Evolutionary conservation across 2,329 filamentous ascomycete genomes (phyloP).

Genomic region (Cladophialophora bantiana): DNA sequence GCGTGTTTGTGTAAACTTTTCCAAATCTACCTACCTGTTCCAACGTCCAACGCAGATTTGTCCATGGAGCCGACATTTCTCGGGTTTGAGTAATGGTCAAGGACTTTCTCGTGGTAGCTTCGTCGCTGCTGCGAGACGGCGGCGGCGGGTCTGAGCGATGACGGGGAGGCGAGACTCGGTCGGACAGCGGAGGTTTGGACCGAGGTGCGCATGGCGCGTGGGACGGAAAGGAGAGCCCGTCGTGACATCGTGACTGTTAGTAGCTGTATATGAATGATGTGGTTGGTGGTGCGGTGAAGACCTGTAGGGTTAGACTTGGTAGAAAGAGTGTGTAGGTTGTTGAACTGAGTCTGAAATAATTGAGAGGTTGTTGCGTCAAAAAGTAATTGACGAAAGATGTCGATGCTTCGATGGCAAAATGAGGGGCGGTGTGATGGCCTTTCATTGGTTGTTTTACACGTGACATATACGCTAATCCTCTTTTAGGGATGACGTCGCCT

Average conservation of each 20-base stretch:
- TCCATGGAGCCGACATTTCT: conserved; percentile 80
- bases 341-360: conserved; percentile 16
- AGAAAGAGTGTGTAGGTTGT: conserved; percentile 19
- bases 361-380: conserved; percentile 20
- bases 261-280: background rate
- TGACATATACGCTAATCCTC: conserved; percentile 20
- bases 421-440: conserved; percentile 10
- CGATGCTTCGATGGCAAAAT: conserved; percentile 21
- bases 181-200: conserved; percentile 56
- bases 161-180: conserved; percentile 54
- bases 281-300: background rate
- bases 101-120: conserved; percentile 72
- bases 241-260: conserved; percentile 60
- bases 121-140: conserved; percentile 49
- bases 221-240: conserved; percentile 61
- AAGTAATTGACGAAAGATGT: conserved; percentile 27
- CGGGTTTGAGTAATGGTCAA: conserved; percentile 83
- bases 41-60: conserved; percentile 82
- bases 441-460: conserved; percentile 10
- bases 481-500: conserved; percentile 26
- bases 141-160: conserved; percentile 52
- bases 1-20: background rate
- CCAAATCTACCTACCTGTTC: conserved; percentile 60
- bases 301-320: conserved; percentile 13
- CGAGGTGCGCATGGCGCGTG: conserved; percentile 60